A percentile compares a stretch with the other conserved stretches of the same genome.
phyloP scores from a whole-genome alignment of 139 green algal genomes.

The Chlorella sorokiniana region DNA sequence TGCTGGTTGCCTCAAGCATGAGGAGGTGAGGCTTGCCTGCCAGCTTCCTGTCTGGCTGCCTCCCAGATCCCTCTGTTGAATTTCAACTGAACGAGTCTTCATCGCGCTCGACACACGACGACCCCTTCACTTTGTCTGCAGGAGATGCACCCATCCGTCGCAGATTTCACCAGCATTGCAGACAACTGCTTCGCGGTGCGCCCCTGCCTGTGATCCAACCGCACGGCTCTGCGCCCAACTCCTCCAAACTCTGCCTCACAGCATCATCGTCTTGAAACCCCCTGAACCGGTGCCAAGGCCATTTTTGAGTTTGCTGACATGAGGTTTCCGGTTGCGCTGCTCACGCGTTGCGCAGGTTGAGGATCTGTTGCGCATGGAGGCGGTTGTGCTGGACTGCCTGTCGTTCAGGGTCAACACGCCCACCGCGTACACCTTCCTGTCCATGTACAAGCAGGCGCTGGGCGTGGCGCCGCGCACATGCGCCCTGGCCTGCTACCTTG shows the following conservation, averaged over 20 bases:
- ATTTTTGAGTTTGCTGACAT: neutral
- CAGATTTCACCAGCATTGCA: constrained; percentile 51
- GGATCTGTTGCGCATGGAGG: constrained; percentile 64
- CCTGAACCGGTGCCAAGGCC: neutral
- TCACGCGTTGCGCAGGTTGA: constrained; percentile 30
- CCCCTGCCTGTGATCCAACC: neutral
- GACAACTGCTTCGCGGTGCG: constrained; percentile 55
- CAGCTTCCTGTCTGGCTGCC: neutral
- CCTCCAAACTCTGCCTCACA: neutral
- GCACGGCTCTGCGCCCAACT: neutral
- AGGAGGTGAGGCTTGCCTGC: constrained; percentile 47
- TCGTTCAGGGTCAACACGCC: constrained; percentile 48
- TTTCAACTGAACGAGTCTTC: no score
- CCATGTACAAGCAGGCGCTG: constrained; percentile 44
- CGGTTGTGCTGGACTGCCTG: constrained; percentile 55
- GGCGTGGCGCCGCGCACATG: constrained; percentile 29
- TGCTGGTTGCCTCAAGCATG: constrained; percentile 60
- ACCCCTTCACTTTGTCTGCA: constrained; percentile 7
- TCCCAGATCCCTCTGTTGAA: neutral
- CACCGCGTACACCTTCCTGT: constrained; percentile 58
- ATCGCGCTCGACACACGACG: no score
- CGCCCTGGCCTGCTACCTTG: constrained; percentile 49
- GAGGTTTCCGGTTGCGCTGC: no score
- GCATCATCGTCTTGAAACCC: neutral
- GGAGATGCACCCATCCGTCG: constrained; percentile 52